Percentiles rank a stretch among this genome's conserved stretches.
These are phyloP conservation scores for Ligustrum vulgare DNA, from an alignment of 257 asterid species.

Conservation along the genomic window DNA sequence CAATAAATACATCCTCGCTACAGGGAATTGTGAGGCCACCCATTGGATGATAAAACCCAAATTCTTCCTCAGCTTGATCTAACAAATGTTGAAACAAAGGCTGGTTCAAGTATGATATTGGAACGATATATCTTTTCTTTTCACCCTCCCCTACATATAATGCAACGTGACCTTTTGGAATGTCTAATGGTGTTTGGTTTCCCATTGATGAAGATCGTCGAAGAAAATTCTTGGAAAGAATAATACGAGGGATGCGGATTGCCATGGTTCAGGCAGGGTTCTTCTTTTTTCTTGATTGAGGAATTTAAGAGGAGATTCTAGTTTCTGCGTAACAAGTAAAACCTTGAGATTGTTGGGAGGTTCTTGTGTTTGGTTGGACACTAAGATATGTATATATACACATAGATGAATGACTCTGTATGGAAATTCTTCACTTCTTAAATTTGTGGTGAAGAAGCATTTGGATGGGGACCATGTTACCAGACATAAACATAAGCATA, in stretches of 20 bases:
- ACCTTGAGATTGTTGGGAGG: background rate
- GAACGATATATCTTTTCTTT: conserved; percentile 26
- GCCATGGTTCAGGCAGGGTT: conserved; percentile 25
- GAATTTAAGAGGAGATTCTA: background rate
- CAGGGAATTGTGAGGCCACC: too few species aligned
- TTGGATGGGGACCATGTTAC: background rate
- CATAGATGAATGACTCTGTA: background rate
- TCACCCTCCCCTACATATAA: conserved; percentile 55
- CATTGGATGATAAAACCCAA: too few species aligned
- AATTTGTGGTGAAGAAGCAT: background rate
- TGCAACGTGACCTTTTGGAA: conserved; percentile 60
- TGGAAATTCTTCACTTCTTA: background rate
- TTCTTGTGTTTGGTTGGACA: background rate
- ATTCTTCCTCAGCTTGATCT: too few species aligned
- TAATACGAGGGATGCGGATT: conserved; percentile 34
- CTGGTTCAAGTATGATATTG: too few species aligned
- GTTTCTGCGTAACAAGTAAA: background rate
- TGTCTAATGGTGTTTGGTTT: conserved; percentile 25
- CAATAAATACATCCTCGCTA: too few species aligned
- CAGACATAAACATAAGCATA: background rate
- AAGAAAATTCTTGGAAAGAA: conserved; percentile 42
- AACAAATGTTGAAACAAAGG: too few species aligned
- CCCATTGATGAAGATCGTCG: conserved; percentile 34
- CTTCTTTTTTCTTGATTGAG: background rate
- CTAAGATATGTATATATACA: background rate